phyloP scores from a whole-genome alignment of 2,329 filamentous ascomycete species.

The Juglanconis oblonga region DNA sequence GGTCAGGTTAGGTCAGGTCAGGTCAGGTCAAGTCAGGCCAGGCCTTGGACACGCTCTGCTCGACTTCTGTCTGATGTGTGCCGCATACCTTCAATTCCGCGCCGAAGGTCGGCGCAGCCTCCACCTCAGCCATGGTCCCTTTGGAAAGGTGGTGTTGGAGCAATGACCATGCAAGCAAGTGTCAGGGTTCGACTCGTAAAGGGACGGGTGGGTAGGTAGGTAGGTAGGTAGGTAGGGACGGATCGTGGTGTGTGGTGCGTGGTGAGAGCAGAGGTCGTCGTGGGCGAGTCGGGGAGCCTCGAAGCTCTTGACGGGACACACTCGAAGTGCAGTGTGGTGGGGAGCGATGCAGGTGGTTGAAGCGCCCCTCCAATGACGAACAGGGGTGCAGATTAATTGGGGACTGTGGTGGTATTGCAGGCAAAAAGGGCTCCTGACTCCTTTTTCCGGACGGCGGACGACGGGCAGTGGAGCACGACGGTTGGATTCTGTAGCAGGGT shows the following conservation, averaged over 20 bases:
- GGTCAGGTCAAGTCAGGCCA: constrained; percentile 11
- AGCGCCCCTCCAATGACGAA: constrained; percentile 11
- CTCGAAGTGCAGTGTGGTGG: background rate
- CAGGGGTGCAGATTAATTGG: constrained; percentile 3
- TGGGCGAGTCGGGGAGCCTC: background rate
- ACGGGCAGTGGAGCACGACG: background rate
- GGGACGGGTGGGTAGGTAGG: background rate
- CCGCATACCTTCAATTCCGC: constrained; percentile 80
- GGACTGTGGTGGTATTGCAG: background rate
- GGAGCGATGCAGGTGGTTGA: background rate
- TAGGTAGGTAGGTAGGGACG: background rate
- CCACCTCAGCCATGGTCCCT: constrained; percentile 72
- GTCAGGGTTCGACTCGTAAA: background rate
- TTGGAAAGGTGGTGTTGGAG: constrained; percentile 14
- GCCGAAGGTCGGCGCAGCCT: constrained; percentile 83
- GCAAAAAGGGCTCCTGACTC: background rate
- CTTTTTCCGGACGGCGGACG: background rate
- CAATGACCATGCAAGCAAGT: constrained; percentile 15
- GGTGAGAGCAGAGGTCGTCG: too few species aligned
- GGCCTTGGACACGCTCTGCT: background rate
- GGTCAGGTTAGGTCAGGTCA: constrained; percentile 14
- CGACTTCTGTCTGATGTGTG: background rate
- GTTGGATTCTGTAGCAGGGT: too few species aligned
- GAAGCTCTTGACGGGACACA: background rate
- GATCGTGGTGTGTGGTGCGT: too few species aligned